Evolutionary conservation across 2,329 filamentous ascomycete species (phyloP), one percentile per base, ranked within the genome.

Genomic region (Ploettnerulaceae sp.): DNA sequence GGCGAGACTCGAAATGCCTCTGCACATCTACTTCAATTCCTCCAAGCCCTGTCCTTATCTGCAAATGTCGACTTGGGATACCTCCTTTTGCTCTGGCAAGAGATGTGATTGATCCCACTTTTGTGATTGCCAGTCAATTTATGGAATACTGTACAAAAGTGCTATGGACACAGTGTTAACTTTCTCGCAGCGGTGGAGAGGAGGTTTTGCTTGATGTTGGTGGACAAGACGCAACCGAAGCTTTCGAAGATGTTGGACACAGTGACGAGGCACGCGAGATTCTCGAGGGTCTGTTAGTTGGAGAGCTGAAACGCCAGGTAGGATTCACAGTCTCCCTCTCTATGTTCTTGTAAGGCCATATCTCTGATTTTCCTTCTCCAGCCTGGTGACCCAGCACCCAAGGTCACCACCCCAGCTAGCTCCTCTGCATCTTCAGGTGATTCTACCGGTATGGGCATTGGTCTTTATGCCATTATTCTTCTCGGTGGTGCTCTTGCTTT

Each of bases 221-320:
- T 64, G 93, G 93, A 60, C 90, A 95, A 73, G 93, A 98, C 70
- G 86, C 87, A 63, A 95, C 91, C 61, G 93, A 97, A 73, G 91
- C 93, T 53, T 98, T 98, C 67, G 93, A 98, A 75, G 93, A 98
- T 71, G 93, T 98, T 64, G 93, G 93, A 66, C 93, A 98, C 84
- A 94, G 87, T 63, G 93, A 98, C 70, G 93, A 98, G 77, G 93
- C 93, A 58, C 85, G 93, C 58, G 91, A 97, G 75, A 91, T 95
- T 58, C 82, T 98, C 48, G 82, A 85, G 24, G 79, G 81, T 63
- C 74, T 95, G 56, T 70, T 82, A 42, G 77, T 93, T 57, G 90
- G 88, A 56, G 75, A 66, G 28, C 70, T 96, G 67, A 94, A 95
- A 82, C 80, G 88, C 68, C 67, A 79, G 75, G 88, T 94, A 77